Base-by-base conservation (phyloP, 176 grass and related monocot genomes). In the Oryza coarctata region DNA sequence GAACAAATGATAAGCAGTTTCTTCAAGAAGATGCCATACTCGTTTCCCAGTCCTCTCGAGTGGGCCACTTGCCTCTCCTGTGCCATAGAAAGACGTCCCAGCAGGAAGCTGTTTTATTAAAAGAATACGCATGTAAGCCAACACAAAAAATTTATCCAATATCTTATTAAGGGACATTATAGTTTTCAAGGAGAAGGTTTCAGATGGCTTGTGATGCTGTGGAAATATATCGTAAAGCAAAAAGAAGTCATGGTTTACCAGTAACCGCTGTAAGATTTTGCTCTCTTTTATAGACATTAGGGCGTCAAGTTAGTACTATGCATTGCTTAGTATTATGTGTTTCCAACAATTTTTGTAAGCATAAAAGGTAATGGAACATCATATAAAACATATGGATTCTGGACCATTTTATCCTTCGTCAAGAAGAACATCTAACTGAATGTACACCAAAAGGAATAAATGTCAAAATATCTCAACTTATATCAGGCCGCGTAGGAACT, bases 31-130 rank as follows among this genome's bases (percentile, higher is more conserved):
- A 87, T 22, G 22, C 17, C 78, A 67, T 90, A 98, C 95, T 69
- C 90, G 83, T 57, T 93, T 98, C 62, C 95, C 95, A 66, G 95
- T 98, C 13, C 95, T 74, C 78, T 98, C 95, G 83, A 98, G 95
- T 80, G 77, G 88, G 3, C 95, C 95, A 29, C 95, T 98, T 7
- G 86, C 90, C 94, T 98, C 95, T 78, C 95, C 95, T 73, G 92
- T 98, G n/a, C 95, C 95, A 52, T 98, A 98, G 68, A 94, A 86
- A 49, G 92, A 93, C 17, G 92, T 93, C 66, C 90, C 92, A 32
- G 75, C 69, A 79, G 95, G 95, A 85, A 98, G 80, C 95, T 98
- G 83, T 8, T 74, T 47, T 18, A 75, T 57, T 31, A 80, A 65
- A 71, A 31, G 43, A 67, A 75, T 66, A 62, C n/a, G 31, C 9